Base-by-base conservation (phyloP, 495 filamentous ascomycete species). In the Trypethelium eluteriae region DNA sequence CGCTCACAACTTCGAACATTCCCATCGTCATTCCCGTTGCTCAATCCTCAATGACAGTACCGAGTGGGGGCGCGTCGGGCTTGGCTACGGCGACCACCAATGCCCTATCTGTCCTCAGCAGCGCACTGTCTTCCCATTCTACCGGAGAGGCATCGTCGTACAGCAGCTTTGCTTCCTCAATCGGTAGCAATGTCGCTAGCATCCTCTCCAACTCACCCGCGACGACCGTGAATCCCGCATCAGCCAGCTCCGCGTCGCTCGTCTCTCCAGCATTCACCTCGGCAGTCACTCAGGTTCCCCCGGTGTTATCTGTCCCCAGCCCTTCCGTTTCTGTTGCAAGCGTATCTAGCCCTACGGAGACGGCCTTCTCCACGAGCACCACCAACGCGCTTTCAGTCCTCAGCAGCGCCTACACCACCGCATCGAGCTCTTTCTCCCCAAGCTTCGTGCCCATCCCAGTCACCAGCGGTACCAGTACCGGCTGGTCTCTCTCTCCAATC, bases 401-500 rank as follows among this genome's bases (percentile, higher is more conserved):
- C 11, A 59, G 53, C 53, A 59, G 53, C 32, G 53, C 53, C 3
- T 59, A 59, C 34, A 64, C 38, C 39, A 64, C 41, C 41, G 39
- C 63, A 47, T n/a, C 62, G 6, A 64, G 47, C 12, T 50, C 62
- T 2, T 46, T 47, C 25, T 47, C 39, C 18, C 39, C 62, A 1
- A 46, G 39, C 39, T 64, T 25, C 11, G 34, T 34, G 25, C 41
- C 62, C 14, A 25, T 46, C 14, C 47, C 41, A n/a, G 25, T 64
- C 62, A 50, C 39, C 38, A 25, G 10, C 39, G 41, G 41, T 2
- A n/a, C 62, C 39, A 64, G 41, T 39, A 36, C 39, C 18, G 41
- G 41, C 34, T 64, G 36, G 38, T 66, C 64, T 14, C 46, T 56
- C 32, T 66, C 64, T 39, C 56, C 64, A 59, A 10, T 59, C 35